Base-by-base conservation (phyloP, 1,284 basidiomycete species). In the Hymenochaete sp. region DNA sequence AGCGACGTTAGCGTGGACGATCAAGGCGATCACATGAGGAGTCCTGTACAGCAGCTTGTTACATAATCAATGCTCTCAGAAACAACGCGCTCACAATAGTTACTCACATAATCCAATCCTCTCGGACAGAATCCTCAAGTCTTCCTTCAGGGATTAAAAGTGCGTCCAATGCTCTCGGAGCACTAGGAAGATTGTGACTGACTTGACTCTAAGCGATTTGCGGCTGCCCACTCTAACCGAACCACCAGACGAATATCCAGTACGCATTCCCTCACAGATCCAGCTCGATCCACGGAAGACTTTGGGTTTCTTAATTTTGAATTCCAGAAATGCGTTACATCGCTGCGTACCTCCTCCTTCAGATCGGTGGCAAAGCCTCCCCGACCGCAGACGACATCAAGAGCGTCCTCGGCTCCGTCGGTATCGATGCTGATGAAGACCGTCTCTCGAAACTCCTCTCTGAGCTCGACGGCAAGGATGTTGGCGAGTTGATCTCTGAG, bases 311-410 rank as follows among this genome's bases (percentile, higher is more conserved):
- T 45, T 31, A 45, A 11, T 45, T 21, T 29, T 33, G 9, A 24
- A n/a, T 9, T 18, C 18, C 31, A 38, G 36, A 44, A 44, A 95
- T 96, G 92, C 90, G 91, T 76, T 77, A 95, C 71, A 76, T 98
- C 71, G 95, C 93, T 73, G 92, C 91, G 58, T 98, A 97, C 77
- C 81, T 99, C 57, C 90, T 99, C 67, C 91, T 98, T 71, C 85
- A 89, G 68, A 79, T 83, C 65, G 96, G 92, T 59, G 96, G 96
- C 55, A 97, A 98, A 67, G 66, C 79, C 60, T 81, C 77, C 55
- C 96, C 96, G 55, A 82, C 85, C 50, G 89, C 90, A 52, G 77
- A 66, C 45, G 95, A 98, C 67, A 76, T 99, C 73, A 93, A 84
- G 73, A 80, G 80, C 58, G 81, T 98, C 61, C 83, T 99, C 56